Evolutionary conservation across 2,329 filamentous ascomycete species (phyloP).

Genomic region (Arachnomyces sp.): DNA sequence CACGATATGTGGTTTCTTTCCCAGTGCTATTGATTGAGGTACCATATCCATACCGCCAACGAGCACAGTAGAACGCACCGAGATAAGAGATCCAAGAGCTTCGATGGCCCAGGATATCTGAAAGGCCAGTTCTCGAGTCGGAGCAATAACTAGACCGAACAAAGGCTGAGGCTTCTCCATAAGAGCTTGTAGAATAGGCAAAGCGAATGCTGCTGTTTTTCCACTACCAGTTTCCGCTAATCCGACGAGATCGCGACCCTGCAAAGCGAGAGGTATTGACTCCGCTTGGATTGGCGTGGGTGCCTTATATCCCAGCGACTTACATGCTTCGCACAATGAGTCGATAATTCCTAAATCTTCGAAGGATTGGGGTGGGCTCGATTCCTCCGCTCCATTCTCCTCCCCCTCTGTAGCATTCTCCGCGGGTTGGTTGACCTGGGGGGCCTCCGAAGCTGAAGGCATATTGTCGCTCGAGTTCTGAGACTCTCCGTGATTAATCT

Average conservation of each 20-base stretch:
- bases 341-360: slow-evolving; percentile 64
- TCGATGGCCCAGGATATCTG: slow-evolving; percentile 88
- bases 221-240: slow-evolving; percentile 92
- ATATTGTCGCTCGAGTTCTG: slow-evolving; percentile 17
- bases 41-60: slow-evolving; percentile 97
- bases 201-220: slow-evolving; percentile 90
- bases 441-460: slow-evolving; percentile 13
- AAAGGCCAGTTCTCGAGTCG: slow-evolving; percentile 85
- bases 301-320: slow-evolving; percentile 68
- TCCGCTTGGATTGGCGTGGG: slow-evolving; percentile 86
- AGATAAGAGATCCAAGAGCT: slow-evolving; percentile 76
- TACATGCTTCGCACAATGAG: slow-evolving; percentile 81
- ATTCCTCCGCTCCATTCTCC: not conserved
- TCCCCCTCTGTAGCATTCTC: slow-evolving; percentile 6
- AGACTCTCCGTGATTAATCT: slow-evolving; percentile 24
- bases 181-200: slow-evolving; percentile 85
- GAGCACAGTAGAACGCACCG: slow-evolving; percentile 76
- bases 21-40: slow-evolving; percentile 77
- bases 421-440: slow-evolving; percentile 8
- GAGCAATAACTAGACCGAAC: slow-evolving; percentile 84
- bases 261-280: slow-evolving; percentile 72
- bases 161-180: slow-evolving; percentile 80
- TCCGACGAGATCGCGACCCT: slow-evolving; percentile 81
- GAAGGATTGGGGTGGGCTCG: slow-evolving; percentile 31
- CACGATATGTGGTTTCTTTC: slow-evolving; percentile 91